phyloP scores from a whole-genome alignment of 768 basidiomycete species.

The Tulasnella sp. region DNA sequence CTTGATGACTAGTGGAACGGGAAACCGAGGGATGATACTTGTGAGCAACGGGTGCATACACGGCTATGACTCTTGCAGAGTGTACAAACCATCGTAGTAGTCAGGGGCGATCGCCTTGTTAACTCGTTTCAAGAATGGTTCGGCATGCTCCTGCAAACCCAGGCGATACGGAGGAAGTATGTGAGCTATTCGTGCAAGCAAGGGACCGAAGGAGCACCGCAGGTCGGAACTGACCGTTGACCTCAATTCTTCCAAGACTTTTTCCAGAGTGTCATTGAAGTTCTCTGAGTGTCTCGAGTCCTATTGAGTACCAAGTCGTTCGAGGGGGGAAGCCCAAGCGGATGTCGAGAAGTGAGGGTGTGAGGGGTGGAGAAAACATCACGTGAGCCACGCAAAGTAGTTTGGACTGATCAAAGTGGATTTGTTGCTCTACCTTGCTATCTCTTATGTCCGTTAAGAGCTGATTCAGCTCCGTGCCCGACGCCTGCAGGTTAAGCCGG shows the following conservation, averaged over 20 bases:
- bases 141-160: conserved; percentile 82
- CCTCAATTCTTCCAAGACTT: conserved; percentile 81
- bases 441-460: conserved; percentile 86
- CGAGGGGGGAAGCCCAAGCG: not conserved
- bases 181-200: conserved; percentile 16
- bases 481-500: conserved; percentile 61
- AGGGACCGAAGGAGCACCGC: conserved; percentile 26
- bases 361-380: conserved; percentile 35
- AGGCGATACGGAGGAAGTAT: conserved; percentile 24
- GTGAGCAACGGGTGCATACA: conserved; percentile 24
- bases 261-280: conserved; percentile 94
- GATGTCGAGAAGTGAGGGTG: conserved; percentile 16
- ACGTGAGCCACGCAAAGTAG: conserved; percentile 45
- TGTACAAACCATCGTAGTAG: conserved; percentile 50
- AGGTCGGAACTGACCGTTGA: conserved; percentile 50
- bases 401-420: conserved; percentile 32
- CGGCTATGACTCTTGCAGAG: not conserved
- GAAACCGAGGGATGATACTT: not conserved
- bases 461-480: conserved; percentile 75
- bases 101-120: conserved; percentile 88
- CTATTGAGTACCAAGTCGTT: conserved; percentile 39
- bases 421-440: conserved; percentile 60
- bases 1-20: conserved; percentile 69
- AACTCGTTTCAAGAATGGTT: conserved; percentile 93
- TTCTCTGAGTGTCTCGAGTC: conserved; percentile 79